These are phyloP conservation scores for Lyophyllum shimeji DNA, from an alignment of 768 basidiomycete genomes.

Conservation along the genomic window DNA sequence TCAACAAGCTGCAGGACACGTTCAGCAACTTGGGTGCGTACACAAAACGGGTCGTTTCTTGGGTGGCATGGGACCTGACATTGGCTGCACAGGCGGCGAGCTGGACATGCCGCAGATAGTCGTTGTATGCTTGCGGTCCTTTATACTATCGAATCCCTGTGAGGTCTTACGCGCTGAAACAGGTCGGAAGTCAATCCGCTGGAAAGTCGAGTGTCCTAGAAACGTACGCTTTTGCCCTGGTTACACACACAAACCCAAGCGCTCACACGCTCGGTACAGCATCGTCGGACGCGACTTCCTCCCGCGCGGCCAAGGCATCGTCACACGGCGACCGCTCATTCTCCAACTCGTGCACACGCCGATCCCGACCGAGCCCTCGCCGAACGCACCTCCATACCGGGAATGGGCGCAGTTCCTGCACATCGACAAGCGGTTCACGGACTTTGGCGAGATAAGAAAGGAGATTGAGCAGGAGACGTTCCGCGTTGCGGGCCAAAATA, in stretches of 20 bases:
- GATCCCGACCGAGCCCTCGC: slow-evolving; percentile 46
- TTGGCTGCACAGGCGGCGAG: slow-evolving; percentile 64
- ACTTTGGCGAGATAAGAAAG: slow-evolving; percentile 89
- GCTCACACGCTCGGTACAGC: slow-evolving; percentile 34
- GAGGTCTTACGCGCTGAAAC: slow-evolving; percentile 1
- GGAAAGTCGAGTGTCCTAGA: slow-evolving; percentile 97
- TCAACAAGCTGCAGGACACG: slow-evolving; percentile 94
- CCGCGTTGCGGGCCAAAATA: slow-evolving; percentile 97
- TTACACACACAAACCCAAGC: slow-evolving; percentile 2
- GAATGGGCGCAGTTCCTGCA: slow-evolving; percentile 99
- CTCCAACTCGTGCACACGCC: slow-evolving; percentile 96
- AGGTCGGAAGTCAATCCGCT: slow-evolving; percentile 97
- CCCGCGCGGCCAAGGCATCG: slow-evolving; percentile 89
- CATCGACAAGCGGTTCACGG: slow-evolving; percentile 94
- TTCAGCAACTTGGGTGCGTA: slow-evolving; percentile 82
- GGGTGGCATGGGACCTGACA: slow-evolving; percentile 1
- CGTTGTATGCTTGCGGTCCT: slow-evolving; percentile 56
- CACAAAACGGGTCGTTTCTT: slow-evolving; percentile 8
- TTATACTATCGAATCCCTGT: neutral
- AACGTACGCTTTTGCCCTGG: slow-evolving; percentile 62
- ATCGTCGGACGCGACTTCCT: slow-evolving; percentile 95
- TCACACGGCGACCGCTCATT: slow-evolving; percentile 92
- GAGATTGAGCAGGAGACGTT: slow-evolving; percentile 99
- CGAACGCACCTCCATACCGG: slow-evolving; percentile 47
- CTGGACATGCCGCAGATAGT: slow-evolving; percentile 91